These are phyloP conservation scores for Corylus avellana DNA, from an alignment of 306 rosid genomes.

Conservation along the genomic window DNA sequence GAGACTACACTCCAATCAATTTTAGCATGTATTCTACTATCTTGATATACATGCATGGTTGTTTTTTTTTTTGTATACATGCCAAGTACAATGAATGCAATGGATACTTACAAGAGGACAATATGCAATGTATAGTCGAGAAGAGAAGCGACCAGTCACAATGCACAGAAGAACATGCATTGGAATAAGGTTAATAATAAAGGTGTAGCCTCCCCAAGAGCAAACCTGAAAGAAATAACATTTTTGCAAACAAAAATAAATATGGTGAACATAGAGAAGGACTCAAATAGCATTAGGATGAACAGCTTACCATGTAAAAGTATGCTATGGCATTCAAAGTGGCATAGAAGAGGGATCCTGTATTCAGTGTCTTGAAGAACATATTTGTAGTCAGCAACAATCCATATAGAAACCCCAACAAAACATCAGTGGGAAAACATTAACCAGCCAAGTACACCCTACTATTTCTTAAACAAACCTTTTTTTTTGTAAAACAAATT, in stretches of 20 bases:
- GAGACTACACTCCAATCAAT: not conserved
- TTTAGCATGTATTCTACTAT: not conserved
- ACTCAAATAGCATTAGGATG: slow-evolving; percentile 18
- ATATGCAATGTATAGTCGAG: slow-evolving; percentile 92
- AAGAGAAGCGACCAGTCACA: slow-evolving; percentile 91
- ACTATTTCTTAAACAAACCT: not conserved
- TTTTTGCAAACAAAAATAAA: slow-evolving; percentile 24
- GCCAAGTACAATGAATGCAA: slow-evolving; percentile 6
- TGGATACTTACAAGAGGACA: slow-evolving; percentile 89
- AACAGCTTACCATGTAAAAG: slow-evolving; percentile 86
- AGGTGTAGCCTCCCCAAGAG: slow-evolving; percentile 99
- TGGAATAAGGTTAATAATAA: slow-evolving; percentile 96
- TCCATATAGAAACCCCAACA: slow-evolving; percentile 22
- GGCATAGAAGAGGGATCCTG: slow-evolving; percentile 98
- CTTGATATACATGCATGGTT: not conserved
- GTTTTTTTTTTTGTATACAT: not conserved
- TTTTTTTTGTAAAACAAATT: slow-evolving; percentile 3
- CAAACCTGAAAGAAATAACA: slow-evolving; percentile 72
- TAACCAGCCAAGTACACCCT: not conserved
- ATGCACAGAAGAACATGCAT: slow-evolving; percentile 98
- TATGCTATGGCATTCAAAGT: slow-evolving; percentile 91
- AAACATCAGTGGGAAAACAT: slow-evolving; percentile 1
- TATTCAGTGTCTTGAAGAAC: slow-evolving; percentile 79
- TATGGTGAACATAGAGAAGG: slow-evolving; percentile 20
- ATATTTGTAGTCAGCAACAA: slow-evolving; percentile 40